These are phyloP conservation scores for Ogataea methanolica DNA, from an alignment of 805 yeast species.

Conservation along the genomic window DNA sequence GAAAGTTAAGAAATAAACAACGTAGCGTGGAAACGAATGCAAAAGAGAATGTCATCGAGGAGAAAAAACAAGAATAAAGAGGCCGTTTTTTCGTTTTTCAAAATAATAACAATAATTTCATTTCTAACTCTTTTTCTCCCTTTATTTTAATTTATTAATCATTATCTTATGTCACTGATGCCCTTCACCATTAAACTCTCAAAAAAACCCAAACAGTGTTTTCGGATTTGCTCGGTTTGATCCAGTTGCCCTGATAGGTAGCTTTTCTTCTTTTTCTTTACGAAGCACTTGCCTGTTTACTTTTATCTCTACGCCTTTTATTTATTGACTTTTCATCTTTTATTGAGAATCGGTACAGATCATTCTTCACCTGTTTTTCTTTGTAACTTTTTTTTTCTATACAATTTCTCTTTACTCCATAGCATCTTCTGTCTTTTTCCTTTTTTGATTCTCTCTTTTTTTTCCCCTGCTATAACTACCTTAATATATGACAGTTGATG, in stretches of 20 bases:
- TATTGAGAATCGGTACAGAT: no score
- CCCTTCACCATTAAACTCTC: no score
- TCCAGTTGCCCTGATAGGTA: no score
- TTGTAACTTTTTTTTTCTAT: not conserved
- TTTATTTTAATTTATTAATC: not conserved
- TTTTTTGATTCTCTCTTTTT: not conserved
- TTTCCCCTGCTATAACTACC: not conserved
- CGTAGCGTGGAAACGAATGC: conserved; percentile 5
- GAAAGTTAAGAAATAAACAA: conserved; percentile 17
- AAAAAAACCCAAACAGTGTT: no score
- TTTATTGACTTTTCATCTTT: not conserved
- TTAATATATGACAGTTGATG: no score
- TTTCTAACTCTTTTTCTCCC: not conserved
- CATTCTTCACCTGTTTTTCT: not conserved
- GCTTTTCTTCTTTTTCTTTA: no score
- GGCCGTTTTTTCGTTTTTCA: not conserved
- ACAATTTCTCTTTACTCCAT: not conserved
- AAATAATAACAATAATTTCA: not conserved
- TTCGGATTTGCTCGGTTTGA: no score
- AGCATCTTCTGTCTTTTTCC: no score
- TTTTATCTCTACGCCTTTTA: not conserved
- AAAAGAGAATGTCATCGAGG: conserved; percentile 4
- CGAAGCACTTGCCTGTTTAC: no score
- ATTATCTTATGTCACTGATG: no score
- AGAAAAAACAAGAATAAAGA: not conserved